Percentiles rank a stretch among this genome's conserved stretches.
These are phyloP conservation scores for Globisporangium paddicum DNA, from an alignment of 352 stramenopile species.

Conservation along the genomic window DNA sequence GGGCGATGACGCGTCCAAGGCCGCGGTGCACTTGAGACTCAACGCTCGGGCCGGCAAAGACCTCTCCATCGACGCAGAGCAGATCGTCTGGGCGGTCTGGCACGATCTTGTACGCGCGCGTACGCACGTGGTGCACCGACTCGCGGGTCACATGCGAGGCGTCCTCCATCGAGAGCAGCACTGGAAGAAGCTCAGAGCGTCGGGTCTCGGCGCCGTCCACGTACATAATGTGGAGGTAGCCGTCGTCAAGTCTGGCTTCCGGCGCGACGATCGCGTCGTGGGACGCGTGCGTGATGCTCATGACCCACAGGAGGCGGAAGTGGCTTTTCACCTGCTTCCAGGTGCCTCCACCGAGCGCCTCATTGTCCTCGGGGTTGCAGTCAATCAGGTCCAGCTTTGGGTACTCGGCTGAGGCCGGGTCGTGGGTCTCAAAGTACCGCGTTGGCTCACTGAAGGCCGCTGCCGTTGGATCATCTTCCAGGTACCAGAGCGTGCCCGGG, in stretches of 20 bases:
- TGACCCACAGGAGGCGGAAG: conserved; percentile 62
- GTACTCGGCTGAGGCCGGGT: conserved; percentile 22
- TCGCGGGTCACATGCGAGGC: conserved; percentile 44
- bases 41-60: conserved; percentile 38
- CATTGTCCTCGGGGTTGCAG: conserved; percentile 5
- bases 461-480: conserved; percentile 31
- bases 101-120: conserved; percentile 51
- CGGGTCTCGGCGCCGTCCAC: conserved; percentile 29
- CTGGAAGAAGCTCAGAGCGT: conserved; percentile 30
- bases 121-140: conserved; percentile 38
- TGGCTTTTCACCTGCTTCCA: conserved; percentile 46
- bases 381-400: conserved; percentile 46
- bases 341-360: conserved; percentile 11
- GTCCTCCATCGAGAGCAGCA: conserved; percentile 49
- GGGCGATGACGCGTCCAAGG: conserved; percentile 42
- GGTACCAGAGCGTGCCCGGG: conserved; percentile 51
- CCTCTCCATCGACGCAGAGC: conserved; percentile 60
- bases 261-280: conserved; percentile 47
- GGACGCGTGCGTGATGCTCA: conserved; percentile 56
- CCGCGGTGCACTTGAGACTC: conserved; percentile 57
- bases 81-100: conserved; percentile 31
- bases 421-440: conserved; percentile 36
- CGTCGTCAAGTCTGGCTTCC: conserved; percentile 43
- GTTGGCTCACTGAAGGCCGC: conserved; percentile 6
- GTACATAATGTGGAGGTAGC: conserved; percentile 58